Base-by-base conservation (phyloP, 257 asterid genomes). In the Pogostemon cablin region DNA sequence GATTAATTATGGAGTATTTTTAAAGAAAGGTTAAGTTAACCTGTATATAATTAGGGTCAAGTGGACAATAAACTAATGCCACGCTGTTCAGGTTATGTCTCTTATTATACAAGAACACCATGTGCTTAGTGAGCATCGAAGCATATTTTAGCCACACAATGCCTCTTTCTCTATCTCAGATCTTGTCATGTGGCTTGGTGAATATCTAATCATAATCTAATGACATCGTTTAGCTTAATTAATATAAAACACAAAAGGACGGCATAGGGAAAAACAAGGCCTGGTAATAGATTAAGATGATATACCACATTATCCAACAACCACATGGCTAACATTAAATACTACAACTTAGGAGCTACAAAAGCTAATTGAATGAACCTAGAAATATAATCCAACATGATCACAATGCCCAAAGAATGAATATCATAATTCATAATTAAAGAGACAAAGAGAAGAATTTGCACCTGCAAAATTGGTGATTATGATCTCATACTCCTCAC, bases 381-480 rank as follows among this genome's bases (percentile, higher is more conserved):
- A 44, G 38, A 73, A 50, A 66, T 25, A 25, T 25, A 25, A 25
- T 25, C 32, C 32, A 25, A 25, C 32, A 25, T 25, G 32, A 25
- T 25, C 32, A 25, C 32, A 25, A 25, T 25, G 32, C 17, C 17
- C 25, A 54, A 38, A 53, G 20, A 67, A 47, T 56, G 62, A 10
- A 32, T 37, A 20, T n/a, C 41, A 41, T n/a, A 37, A n/a, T 55
- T 34, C 6, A 17, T 43, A 40, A 35, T 10, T 49, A 43, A 52
- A 42, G 57, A 66, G 32, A 3, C 50, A 65, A 56, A 25, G 53
- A 57, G 42, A 35, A 71, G 50, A 32, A 32, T 48, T 41, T 15
- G 38, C 50, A 90, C 97, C 97, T 85, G 91, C 98, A 80, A 85
- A 86, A 75, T 73, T 92, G 72, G 98, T 92, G 81, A 91, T 63